Evolutionary conservation across 805 yeast species (phyloP), one percentile per base, ranked within the genome.

Genomic region (Candida ortonii): DNA sequence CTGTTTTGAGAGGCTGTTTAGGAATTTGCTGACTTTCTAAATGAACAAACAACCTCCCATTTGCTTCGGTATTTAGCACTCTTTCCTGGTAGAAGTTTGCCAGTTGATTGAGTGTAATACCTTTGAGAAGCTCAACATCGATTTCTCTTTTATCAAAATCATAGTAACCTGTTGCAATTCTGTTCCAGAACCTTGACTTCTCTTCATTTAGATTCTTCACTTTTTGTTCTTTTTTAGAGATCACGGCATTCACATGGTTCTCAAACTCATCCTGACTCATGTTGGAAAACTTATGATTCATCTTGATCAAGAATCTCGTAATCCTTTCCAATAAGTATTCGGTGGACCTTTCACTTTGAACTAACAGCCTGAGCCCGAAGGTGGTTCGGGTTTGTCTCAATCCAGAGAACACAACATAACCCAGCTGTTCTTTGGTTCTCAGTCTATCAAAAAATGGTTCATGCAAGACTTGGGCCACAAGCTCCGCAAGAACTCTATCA

Each of bases 401-500:
- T 0, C 94, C 84, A 27, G 93, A 78, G 54, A 86, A 87, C 0
- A 90, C 98, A 43, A 90, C 88, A 52, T 90, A 90, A 2, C 98
- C 98, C 20, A 90, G 70, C 59, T 93, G 97, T 62, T 90, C 97
- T 50, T 86, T 82, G 6, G 98, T 90, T 60, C 98, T 75, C 38
- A 90, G 70, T 43, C 84, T 84, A 53, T 86, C 81, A 61, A 90
- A 93, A 38, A 90, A 84, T 4, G 96, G 97, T 55, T 90, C 97
- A 46, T 74, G 77, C 31, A 83, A 65, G 43, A 88, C 71, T 42
- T 84, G 90, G 0, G 83, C 74, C 29, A 86, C 60, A 33, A 90
- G 61, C 31, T 81, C 86, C 9, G 83, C 69, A 35, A 73, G 52
- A 1, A 79, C 72, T 28, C 77, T 62, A 19, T 55, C 48, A 6